Evolutionary conservation across 768 basidiomycete species (phyloP), one percentile per base, ranked within the genome.

Genomic region (Hericium coralloides): DNA sequence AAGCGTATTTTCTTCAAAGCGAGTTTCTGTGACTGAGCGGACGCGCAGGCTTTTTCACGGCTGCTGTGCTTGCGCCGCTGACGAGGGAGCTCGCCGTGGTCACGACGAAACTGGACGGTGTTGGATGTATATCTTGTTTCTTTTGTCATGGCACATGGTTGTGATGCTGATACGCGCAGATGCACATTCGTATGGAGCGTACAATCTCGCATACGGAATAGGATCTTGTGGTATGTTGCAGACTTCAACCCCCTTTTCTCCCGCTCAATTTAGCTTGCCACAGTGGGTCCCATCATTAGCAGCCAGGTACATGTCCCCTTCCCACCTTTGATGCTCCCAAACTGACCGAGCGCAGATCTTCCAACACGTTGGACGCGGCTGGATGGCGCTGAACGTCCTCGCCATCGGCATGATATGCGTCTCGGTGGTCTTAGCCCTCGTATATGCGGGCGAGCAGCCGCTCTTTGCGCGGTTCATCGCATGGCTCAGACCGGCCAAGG

Each of bases 111-210:
- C 76, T 84, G 20, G 77, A 78, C 38, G 86, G 86, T 3, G 74
- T 90, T 38, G 88, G 87, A 31, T 91, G 87, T 82, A 64, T 66
- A 84, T 52, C 43, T 20, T 7, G 7, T 45, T 20, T 12, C 6
- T n/a, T 55, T 67, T 10, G 22, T 59, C 1, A 12, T 2, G 18
- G 7, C 10, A 8, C 6, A 4, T 31, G 31, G 31, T 31, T 31
- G 10, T 31, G 31, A 31, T 31, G 10, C 31, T 31, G 31, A 2
- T 31, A 9, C 31, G 31, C 31, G 10, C 61, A 89, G 88, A 85
- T 68, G 87, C 79, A 0, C 87, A 89, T 63, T 76, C 86, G 3
- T 90, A 87, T 62, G 87, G 82, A 3, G 83, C 81, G 0, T 88
- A 87, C 65, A 91, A 89, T 69, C 64, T 89, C 12, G 81, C 80